Conservation (phyloP, 768 basidiomycete species). For the Termitomyces sp. region DNA sequence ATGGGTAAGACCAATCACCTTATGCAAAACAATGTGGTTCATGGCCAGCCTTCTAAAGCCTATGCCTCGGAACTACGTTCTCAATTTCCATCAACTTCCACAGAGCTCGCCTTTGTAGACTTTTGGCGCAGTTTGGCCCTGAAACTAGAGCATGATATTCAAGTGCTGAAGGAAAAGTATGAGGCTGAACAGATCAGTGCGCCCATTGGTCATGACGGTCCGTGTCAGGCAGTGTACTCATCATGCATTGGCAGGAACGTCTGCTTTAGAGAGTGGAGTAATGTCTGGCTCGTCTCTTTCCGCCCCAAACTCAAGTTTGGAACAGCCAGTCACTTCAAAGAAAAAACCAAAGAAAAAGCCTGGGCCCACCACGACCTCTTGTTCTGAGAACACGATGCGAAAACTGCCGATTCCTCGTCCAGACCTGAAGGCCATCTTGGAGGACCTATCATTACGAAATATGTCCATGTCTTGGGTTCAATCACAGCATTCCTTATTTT, state of each 20-base stretch:
- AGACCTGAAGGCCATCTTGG: slow-evolving; percentile 19
- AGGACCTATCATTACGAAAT: slow-evolving; percentile 11
- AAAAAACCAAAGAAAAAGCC: slow-evolving; percentile 21
- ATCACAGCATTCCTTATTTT: slow-evolving; percentile 21
- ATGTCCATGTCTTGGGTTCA: slow-evolving; percentile 5
- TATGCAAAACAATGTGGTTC: neutral
- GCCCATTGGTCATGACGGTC: slow-evolving; percentile 16
- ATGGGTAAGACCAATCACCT: slow-evolving; percentile 29
- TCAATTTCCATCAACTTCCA: slow-evolving; percentile 27
- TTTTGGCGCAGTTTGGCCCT: slow-evolving; percentile 41
- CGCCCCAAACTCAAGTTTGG: slow-evolving; percentile 12
- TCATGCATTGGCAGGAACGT: slow-evolving; percentile 10
- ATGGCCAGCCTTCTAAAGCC: slow-evolving; percentile 26
- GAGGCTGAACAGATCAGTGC: slow-evolving; percentile 41
- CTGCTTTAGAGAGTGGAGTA: slow-evolving; percentile 23
- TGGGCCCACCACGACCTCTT: neutral
- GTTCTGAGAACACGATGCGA: slow-evolving; percentile 11
- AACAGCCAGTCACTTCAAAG: slow-evolving; percentile 14
- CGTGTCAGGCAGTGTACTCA: neutral
- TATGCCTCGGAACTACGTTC: slow-evolving; percentile 41
- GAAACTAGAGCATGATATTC: slow-evolving; percentile 37
- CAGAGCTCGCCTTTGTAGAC: slow-evolving; percentile 19
- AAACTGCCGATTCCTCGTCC: slow-evolving; percentile 5
- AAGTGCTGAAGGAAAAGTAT: slow-evolving; percentile 34
- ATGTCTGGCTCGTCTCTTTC: slow-evolving; percentile 11